phyloP scores from a whole-genome alignment of 495 filamentous ascomycete genomes.

The Neurospora sublineolata region DNA sequence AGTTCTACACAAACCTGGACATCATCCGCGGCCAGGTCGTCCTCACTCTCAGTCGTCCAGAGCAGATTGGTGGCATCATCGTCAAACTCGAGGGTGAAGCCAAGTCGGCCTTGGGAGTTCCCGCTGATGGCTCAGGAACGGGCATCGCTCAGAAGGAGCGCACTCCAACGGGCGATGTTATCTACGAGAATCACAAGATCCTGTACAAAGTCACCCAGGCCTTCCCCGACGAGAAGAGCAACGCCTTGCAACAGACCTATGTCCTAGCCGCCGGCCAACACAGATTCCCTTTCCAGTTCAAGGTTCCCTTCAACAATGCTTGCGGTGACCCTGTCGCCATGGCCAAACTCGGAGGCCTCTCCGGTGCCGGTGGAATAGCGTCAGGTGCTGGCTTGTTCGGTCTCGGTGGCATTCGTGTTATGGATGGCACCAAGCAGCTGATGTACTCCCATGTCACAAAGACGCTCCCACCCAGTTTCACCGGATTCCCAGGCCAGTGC shows the following conservation, averaged over 20 bases:
- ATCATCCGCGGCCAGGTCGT: conserved; percentile 55
- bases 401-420: conserved; percentile 34
- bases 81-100: conserved; percentile 94
- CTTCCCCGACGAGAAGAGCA: conserved; percentile 50
- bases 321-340: conserved; percentile 49
- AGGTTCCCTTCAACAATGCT: conserved; percentile 86
- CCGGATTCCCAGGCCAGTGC: conserved; percentile 66
- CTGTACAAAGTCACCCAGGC: conserved; percentile 70
- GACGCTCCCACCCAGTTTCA: conserved; percentile 79
- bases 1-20: conserved; percentile 85
- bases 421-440: conserved; percentile 40
- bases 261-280: conserved; percentile 66
- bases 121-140: conserved; percentile 9
- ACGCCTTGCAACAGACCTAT: conserved; percentile 49
- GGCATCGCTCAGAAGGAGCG: conserved; percentile 18
- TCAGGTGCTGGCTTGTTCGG: conserved; percentile 25
- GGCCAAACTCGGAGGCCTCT: conserved; percentile 31
- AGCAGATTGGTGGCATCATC: conserved; percentile 63
- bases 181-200: conserved; percentile 47
- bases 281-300: conserved; percentile 85
- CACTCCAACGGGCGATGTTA: conserved; percentile 22
- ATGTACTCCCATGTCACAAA: conserved; percentile 62
- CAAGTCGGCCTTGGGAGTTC: conserved; percentile 43
- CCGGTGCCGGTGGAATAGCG: conserved; percentile 24
- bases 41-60: conserved; percentile 49